Base-by-base conservation (phyloP, 2,329 filamentous ascomycete species). In the Cladosporium sp. region DNA sequence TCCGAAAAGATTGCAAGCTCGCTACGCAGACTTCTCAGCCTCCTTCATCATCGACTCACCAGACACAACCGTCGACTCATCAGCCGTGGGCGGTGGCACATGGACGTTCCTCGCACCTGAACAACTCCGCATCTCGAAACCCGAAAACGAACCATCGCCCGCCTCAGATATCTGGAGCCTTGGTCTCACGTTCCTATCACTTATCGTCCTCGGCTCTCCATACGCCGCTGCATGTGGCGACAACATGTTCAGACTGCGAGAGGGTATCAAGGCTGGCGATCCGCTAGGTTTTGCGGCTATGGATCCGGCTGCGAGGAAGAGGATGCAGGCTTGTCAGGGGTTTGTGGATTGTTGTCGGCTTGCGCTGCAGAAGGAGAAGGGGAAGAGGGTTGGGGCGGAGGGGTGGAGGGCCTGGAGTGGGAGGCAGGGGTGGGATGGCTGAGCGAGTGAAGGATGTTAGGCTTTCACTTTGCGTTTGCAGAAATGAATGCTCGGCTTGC, bases 101-200 rank as follows among this genome's bases (percentile, higher is more conserved):
- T 83, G 80, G 79, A 80, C 81, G 64, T 83, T 76, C 73, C 79
- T 83, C 78, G 79, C 70, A 4, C 75, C 73, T 63, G 66, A 75
- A 66, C 64, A 77, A 74, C 25, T 77, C 39, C 70, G 70, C 13
- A 67, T 69, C 32, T 71, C 75, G 23, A 68, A 68, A n/a, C 67
- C 70, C 10, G 58, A 72, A 30, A 74, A 69, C 58, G 71, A 68
- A 6, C 76, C 75, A 1, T 78, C 77, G 0, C 70, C 72, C 2
- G 71, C 75, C 0, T 75, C 76, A 2, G 81, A 83, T 64, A 73
- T 81, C 23, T 83, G 81, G 76, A 76, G 77, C 48, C 74, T 83
- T 7, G 80, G 78, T 25, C 77, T 83, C 34, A 80, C 80, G 1
- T 71, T 83, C 11, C 71, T 83, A 5, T 74, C 73, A n/a, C 61